Percentiles rank a stretch among this genome's conserved stretches.
phyloP scores from a whole-genome alignment of 306 rosid species.

The Fagus sylvatica region DNA sequence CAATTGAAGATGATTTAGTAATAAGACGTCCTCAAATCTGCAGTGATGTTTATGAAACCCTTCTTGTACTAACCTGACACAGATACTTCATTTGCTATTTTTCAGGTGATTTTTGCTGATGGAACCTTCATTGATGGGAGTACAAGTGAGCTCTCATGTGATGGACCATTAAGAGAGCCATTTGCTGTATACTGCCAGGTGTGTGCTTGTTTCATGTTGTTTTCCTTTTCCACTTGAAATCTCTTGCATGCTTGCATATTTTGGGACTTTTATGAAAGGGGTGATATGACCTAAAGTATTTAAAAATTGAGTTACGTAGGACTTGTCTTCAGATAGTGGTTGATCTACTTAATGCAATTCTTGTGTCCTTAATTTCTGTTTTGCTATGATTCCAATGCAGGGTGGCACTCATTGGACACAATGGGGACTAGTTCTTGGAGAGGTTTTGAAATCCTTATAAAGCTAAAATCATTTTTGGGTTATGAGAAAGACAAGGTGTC shows the following conservation, averaged over 20 bases:
- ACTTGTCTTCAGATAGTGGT: not conserved
- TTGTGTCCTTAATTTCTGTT: conserved; percentile 3
- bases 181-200: conserved; percentile 94
- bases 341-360: not conserved
- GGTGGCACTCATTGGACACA: conserved; percentile 97
- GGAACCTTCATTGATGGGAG: conserved; percentile 96
- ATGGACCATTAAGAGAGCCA: conserved; percentile 92
- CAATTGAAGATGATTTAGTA: not conserved
- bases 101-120: conserved; percentile 92
- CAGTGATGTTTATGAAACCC: not conserved
- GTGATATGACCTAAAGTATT: not conserved
- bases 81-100: conserved; percentile 20
- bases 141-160: conserved; percentile 97
- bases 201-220: not conserved
- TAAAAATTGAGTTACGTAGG: not conserved
- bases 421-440: conserved; percentile 90
- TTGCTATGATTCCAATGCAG: conserved; percentile 41
- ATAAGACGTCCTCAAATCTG: not conserved
- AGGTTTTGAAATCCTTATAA: conserved; percentile 63
- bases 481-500: conserved; percentile 8
- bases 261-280: not conserved
- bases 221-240: not conserved
- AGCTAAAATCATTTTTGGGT: conserved; percentile 16
- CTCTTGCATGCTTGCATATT: not conserved
- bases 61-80: not conserved